Base-by-base conservation (phyloP, 2,329 filamentous ascomycete genomes). In the Diaporthe capsici region DNA sequence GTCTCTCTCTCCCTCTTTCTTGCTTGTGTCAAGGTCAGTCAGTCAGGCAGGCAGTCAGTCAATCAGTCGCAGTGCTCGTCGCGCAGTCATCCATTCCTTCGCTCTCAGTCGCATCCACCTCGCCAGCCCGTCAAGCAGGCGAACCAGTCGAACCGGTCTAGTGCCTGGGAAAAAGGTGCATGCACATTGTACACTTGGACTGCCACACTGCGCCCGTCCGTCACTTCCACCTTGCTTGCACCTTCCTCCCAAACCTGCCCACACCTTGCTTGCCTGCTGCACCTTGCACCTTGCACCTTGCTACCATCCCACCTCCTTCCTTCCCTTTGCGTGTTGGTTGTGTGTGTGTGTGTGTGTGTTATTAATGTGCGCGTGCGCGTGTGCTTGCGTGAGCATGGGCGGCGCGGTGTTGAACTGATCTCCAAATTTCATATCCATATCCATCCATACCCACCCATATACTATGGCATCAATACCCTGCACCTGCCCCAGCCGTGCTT, bases 141-240 rank as follows among this genome's bases (percentile, higher is more conserved):
- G n/a, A 49, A 13, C 39, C n/a, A 17, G 61, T 67, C 61, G 60
- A 67, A 49, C 61, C 28, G 44, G 61, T 17, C 65, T 68, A 68
- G 65, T 68, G 65, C 63, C 44, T 68, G 71, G 47, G 57, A 65
- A 55, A 25, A 61, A 28, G 60, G 60, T 65, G 60, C 60, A 65
- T 65, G 60, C 39, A 65, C 60, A 65, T 65, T 63, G 71, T 58
- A 55, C 71, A 63, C 47, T 42, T 53, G 44, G 71, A 65, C 71
- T 73, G 58, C 58, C 58, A 65, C 71, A 73, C 58, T 39, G 47
- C 34, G 65, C 47, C 65, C 47, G 65, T 39, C 65, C 47, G 31
- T 68, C 31, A 42, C 42, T 53, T 39, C 47, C 65, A 53, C 65
- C 31, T 68, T 53, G 44, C 63, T n/a, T 65, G 42, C 61, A 67